Evolutionary conservation across 345 rosid species (phyloP).

Genomic region (Aethionema arabicum): DNA sequence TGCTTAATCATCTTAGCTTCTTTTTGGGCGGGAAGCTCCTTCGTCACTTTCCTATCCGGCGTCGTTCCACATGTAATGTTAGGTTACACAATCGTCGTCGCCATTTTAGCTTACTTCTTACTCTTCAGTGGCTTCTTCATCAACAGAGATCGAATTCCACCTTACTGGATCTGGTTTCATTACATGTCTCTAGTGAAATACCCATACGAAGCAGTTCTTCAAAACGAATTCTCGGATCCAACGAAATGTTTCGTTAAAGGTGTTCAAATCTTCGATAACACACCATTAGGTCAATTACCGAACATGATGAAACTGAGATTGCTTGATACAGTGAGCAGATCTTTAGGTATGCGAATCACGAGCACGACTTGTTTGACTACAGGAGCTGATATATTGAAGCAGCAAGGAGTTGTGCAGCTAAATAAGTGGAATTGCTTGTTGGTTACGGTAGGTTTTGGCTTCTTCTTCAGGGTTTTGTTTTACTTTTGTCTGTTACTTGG

Average conservation of each 20-base stretch:
- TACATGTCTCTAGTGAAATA: constrained; percentile 87
- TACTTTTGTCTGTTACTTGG: constrained; percentile 78
- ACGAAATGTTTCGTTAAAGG: constrained; percentile 74
- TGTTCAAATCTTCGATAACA: constrained; percentile 78
- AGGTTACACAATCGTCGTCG: constrained; percentile 89
- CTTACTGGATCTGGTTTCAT: constrained; percentile 97
- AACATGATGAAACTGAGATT: constrained; percentile 46
- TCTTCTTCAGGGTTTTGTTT: constrained; percentile 79
- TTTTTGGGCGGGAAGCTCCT: constrained; percentile 93
- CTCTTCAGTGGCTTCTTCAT: constrained; percentile 96
- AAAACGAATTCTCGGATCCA: constrained; percentile 70
- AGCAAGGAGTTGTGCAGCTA: constrained; percentile 68
- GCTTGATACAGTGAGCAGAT: constrained; percentile 48
- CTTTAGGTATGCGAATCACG: constrained; percentile 62
- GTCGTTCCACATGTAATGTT: constrained; percentile 93
- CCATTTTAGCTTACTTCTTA: constrained; percentile 84
- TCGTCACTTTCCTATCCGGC: constrained; percentile 89
- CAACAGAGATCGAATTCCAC: constrained; percentile 75
- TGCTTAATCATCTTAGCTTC: constrained; percentile 70
- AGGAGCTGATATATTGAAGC: constrained; percentile 59
- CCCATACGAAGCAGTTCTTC: constrained; percentile 84
- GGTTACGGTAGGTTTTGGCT: constrained; percentile 86
- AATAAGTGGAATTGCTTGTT: constrained; percentile 80
- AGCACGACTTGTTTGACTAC: constrained; percentile 80
- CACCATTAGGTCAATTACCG: constrained; percentile 67